phyloP scores from a whole-genome alignment of 345 rosid genomes.

The Eucalyptus melliodora region DNA sequence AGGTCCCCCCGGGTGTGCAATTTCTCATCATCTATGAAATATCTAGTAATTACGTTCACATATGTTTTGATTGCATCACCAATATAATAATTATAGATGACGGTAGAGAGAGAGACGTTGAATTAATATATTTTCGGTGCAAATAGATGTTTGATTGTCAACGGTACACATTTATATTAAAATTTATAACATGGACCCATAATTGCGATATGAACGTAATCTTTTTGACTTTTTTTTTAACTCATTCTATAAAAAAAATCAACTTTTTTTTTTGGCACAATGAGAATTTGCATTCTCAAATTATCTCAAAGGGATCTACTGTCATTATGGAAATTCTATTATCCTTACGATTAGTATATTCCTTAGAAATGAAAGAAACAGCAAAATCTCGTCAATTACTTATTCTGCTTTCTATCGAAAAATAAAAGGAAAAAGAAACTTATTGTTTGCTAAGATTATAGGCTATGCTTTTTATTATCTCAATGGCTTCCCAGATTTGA shows the following conservation, averaged over 20 bases:
- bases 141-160: not conserved
- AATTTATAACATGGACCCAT: no score
- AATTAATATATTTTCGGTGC: not conserved
- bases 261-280: no score
- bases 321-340: not conserved
- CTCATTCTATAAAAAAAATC: no score
- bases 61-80: not conserved
- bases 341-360: no score
- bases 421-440: not conserved
- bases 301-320: not conserved
- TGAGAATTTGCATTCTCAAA: no score
- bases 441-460: not conserved
- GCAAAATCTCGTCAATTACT: not conserved
- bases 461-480: not conserved
- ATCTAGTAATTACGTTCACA: not conserved
- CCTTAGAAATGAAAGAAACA: no score
- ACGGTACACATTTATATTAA: not conserved
- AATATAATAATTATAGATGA: not conserved
- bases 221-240: no score
- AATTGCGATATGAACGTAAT: no score
- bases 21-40: not conserved
- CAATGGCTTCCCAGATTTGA: not conserved
- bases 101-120: not conserved
- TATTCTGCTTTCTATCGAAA: not conserved
- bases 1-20: not conserved